Conservation (phyloP, 352 stramenopile species). For the Elongisporangium prolatum region DNA sequence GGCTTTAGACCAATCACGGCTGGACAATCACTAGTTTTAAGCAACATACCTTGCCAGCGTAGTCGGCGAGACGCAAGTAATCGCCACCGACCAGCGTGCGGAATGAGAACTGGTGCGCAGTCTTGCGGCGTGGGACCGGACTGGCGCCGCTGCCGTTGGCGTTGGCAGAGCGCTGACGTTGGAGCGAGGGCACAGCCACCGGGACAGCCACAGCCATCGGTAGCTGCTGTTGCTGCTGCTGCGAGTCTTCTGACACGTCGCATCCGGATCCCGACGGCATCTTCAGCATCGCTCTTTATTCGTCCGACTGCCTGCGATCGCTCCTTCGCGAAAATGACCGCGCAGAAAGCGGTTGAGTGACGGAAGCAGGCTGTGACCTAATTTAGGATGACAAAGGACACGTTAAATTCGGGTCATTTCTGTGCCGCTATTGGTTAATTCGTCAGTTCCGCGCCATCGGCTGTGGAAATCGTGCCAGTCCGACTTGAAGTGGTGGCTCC, state of each 20-base stretch:
- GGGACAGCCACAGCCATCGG: constrained; percentile 54
- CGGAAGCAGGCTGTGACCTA: not conserved
- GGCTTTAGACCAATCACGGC: not conserved
- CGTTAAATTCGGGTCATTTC: not conserved
- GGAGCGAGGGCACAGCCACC: constrained; percentile 20
- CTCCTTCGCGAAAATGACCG: not conserved
- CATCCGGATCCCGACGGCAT: constrained; percentile 26
- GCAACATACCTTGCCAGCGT: constrained; percentile 35
- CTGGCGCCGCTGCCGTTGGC: not conserved
- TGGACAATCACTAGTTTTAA: not conserved
- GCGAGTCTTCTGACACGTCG: constrained; percentile 12
- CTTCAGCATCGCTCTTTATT: constrained; percentile 30
- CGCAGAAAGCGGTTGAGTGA: not conserved
- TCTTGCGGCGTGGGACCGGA: constrained; percentile 34
- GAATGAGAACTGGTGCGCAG: constrained; percentile 73
- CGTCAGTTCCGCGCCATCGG: not conserved
- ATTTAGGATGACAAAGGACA: not conserved
- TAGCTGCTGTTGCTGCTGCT: constrained; percentile 51
- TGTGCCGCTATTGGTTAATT: not conserved
- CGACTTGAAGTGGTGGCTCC: not conserved
- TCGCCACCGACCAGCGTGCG: constrained; percentile 53
- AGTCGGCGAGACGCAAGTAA: constrained; percentile 64
- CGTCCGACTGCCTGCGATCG: not conserved
- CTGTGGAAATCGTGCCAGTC: not conserved
- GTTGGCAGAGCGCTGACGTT: constrained; percentile 21